Percentiles rank a stretch among this genome's conserved stretches.
These are phyloP conservation scores for Colletotrichum sublineola DNA, from an alignment of 2,329 filamentous ascomycete species.

Conservation along the genomic window DNA sequence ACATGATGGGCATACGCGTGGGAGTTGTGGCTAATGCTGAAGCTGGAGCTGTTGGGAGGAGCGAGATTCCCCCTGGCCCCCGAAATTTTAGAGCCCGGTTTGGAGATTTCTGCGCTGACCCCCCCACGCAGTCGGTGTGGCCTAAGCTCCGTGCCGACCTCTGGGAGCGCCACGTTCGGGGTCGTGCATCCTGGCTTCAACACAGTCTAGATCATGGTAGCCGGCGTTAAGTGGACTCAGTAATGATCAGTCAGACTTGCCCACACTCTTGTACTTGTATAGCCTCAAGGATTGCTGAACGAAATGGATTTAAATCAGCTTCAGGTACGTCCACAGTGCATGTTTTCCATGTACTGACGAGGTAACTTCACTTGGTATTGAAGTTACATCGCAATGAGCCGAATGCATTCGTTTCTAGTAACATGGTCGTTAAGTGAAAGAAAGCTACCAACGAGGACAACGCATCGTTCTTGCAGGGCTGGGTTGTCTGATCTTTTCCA, in stretches of 20 bases:
- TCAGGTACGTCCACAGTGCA: neutral
- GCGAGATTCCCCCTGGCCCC: neutral
- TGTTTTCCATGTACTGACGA: neutral
- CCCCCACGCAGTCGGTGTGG: conserved; percentile 36
- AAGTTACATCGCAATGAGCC: neutral
- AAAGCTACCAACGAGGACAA: neutral
- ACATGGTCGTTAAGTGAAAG: neutral
- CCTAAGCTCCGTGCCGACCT: conserved; percentile 41
- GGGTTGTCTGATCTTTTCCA: neutral
- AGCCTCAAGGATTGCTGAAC: neutral
- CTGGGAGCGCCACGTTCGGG: conserved; percentile 19
- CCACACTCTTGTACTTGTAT: neutral
- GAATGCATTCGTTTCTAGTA: neutral
- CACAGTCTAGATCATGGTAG: neutral
- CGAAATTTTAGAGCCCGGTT: conserved; percentile 37
- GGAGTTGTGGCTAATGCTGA: neutral
- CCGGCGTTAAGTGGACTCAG: neutral
- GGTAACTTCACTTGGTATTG: neutral
- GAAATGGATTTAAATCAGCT: neutral
- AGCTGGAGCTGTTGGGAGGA: conserved; percentile 24
- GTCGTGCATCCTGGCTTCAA: neutral
- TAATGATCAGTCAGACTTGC: neutral
- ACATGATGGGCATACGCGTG: conserved; percentile 31
- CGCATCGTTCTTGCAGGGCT: neutral
- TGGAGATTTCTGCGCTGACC: conserved; percentile 39